Evolutionary conservation across 1,284 basidiomycete species (phyloP), one percentile per base, ranked within the genome.

Genomic region (Peniophora sp.): DNA sequence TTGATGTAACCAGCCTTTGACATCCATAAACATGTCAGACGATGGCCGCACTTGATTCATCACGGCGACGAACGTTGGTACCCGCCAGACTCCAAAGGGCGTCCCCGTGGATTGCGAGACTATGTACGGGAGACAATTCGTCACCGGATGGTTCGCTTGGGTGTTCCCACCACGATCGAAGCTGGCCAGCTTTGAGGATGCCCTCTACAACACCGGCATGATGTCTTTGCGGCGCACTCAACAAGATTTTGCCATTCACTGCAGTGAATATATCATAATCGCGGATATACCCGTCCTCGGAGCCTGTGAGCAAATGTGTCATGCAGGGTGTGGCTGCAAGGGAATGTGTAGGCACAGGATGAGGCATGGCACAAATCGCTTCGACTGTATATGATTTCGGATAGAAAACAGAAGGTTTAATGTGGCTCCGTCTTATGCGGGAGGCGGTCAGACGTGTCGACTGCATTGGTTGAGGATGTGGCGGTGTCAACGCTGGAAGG

Each of bases 251-350:
- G 52, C 92, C 85, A 63, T 97, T 97, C 48, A 92, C 85, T 44
- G 89, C 86, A 22, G 86, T 68, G 68, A 92, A 95, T 49, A 96
- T 81, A 66, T 98, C 94, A 70, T 97, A 97, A 67, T 92, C 83
- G 39, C 95, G 83, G 44, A 98, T 86, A 60, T 92, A 94, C 10
- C 95, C 95, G 66, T 98, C 95, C 54, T 94, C 86, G 10, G 91
- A 92, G 37, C 94, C 95, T 3, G 93, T 93, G 45, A 97, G 69
- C 12, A 97, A 74, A 62, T 95, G 92, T 23, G 88, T 83, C 75
- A 92, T 84, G 67, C 95, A 97, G n/a, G 80, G 68, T 0, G 91
- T 91, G 3, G 89, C 74, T 1, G 92, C 85, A 20, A 97, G 79
- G 12, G 89, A 79, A 68, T 97, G 91, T 0, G 92, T 92, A 3